Base-by-base conservation (phyloP, 116 monocot species). In the Papilionanthe hybrid region DNA sequence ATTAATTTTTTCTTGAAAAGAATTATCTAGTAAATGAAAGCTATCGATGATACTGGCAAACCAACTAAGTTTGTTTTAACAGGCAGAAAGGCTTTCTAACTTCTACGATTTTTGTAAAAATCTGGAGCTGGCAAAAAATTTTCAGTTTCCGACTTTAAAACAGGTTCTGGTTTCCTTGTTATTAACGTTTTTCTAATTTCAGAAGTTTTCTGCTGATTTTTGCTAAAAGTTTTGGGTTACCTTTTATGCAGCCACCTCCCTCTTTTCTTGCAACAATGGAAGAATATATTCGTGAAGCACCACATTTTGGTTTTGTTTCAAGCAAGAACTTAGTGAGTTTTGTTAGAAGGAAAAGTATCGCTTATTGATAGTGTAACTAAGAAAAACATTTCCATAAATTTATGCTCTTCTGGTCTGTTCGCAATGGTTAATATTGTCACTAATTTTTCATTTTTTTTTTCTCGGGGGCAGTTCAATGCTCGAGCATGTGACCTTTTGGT, bases 191-290 rank as follows among this genome's bases (percentile, higher is more conserved):
- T 48, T 66, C 30, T 68, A 41, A 9, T 10, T 56, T 65, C 22
- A 15, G 13, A 55, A 55, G 7, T 7, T 29, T 65, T 25, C 12
- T 72, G 15, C 72, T 72, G 5, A 72, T 72, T 75, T n/a, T 17
- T 63, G 71, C 55, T 44, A 30, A 42, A 15, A 77, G 28, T n/a
- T 20, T 50, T 11, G 18, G 4, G 77, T 80, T 47, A 77, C 4
- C 78, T 83, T 65, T 43, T 84, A 29, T 79, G 28, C 80, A 98
- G 98, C 98, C 98, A 69, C 98, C 98, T 53, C 86, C 91, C 56
- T 94, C 98, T 56, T 98, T 98, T 78, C 85, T 94, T 65, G 86
- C 86, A 72, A 93, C 94, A 27, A 98, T 98, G 98, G 94, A 98
- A 82, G 98, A 98, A 79, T 98, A 98, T 81, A 86, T 98, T 60